Evolutionary conservation across 306 rosid genomes (phyloP).

Genomic region (Malus fusca): DNA sequence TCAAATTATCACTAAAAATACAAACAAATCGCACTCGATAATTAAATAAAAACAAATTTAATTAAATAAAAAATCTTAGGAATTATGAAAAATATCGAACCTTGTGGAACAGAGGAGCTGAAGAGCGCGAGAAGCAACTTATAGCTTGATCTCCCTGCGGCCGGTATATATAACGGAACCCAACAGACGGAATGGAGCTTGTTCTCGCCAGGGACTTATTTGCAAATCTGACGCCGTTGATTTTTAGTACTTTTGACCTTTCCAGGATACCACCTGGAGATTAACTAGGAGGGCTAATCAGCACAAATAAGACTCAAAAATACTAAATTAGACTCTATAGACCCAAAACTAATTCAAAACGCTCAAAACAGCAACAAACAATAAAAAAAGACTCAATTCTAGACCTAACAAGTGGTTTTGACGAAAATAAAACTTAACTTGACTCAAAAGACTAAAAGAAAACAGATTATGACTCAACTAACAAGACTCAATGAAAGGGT

Average conservation of each 20-base stretch:
- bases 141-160: background rate
- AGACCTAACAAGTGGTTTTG: too few relatives aligned
- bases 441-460: too few relatives aligned
- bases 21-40: background rate
- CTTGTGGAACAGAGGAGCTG: background rate
- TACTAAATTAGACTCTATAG: too few relatives aligned
- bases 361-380: too few relatives aligned
- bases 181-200: background rate
- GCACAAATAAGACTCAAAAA: too few relatives aligned
- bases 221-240: background rate
- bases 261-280: conserved; percentile 4
- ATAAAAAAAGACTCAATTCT: too few relatives aligned
- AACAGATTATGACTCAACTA: too few relatives aligned
- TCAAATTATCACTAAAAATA: background rate
- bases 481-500: too few relatives aligned
- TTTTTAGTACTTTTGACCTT: too few relatives aligned
- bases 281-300: too few relatives aligned
- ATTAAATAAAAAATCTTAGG: background rate
- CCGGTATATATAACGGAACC: background rate
- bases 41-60: background rate
- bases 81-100: background rate
- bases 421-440: too few relatives aligned
- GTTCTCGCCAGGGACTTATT: background rate
- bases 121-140: background rate
- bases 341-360: too few relatives aligned